A percentile compares a stretch with the other conserved stretches of the same genome.
These are phyloP conservation scores for Geranium rotundifolium DNA, from an alignment of 345 rosid species.

Conservation along the genomic window DNA sequence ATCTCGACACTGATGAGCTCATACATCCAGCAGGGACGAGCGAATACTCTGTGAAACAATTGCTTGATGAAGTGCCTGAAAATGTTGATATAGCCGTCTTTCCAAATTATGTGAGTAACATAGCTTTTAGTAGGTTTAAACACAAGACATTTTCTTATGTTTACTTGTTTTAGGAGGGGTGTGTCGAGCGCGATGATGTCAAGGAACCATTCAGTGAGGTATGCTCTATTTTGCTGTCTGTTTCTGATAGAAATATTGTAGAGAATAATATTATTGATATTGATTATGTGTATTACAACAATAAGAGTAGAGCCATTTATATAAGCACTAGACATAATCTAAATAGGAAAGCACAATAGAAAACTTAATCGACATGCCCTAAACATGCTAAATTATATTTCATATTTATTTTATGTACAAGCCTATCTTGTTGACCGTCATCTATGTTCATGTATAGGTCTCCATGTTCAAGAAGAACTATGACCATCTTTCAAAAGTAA, in stretches of 20 bases:
- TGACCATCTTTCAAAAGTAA: constrained; percentile 81
- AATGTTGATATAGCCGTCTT: constrained; percentile 67
- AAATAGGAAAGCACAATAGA: too few relatives aligned
- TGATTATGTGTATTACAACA: too few relatives aligned
- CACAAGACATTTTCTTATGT: constrained; percentile 7
- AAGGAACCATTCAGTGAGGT: constrained; percentile 94
- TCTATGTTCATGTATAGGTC: constrained; percentile 37
- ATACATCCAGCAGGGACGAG: constrained; percentile 67
- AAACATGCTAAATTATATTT: too few relatives aligned
- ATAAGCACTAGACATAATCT: too few relatives aligned
- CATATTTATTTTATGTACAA: neutral
- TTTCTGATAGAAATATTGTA: too few relatives aligned
- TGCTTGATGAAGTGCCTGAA: constrained; percentile 56
- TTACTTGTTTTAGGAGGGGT: constrained; percentile 61
- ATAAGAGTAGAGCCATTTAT: too few relatives aligned
- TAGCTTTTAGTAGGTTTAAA: constrained; percentile 6
- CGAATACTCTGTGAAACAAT: constrained; percentile 70
- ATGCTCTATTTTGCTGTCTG: constrained; percentile 6
- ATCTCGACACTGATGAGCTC: constrained; percentile 91
- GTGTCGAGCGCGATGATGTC: constrained; percentile 77
- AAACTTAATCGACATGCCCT: too few relatives aligned
- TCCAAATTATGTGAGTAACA: constrained; percentile 79
- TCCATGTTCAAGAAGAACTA: constrained; percentile 93
- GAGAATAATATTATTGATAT: too few relatives aligned
- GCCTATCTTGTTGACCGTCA: neutral